Base-by-base conservation (phyloP, 2,329 filamentous ascomycete genomes). In the Aspergillus ibericus region DNA sequence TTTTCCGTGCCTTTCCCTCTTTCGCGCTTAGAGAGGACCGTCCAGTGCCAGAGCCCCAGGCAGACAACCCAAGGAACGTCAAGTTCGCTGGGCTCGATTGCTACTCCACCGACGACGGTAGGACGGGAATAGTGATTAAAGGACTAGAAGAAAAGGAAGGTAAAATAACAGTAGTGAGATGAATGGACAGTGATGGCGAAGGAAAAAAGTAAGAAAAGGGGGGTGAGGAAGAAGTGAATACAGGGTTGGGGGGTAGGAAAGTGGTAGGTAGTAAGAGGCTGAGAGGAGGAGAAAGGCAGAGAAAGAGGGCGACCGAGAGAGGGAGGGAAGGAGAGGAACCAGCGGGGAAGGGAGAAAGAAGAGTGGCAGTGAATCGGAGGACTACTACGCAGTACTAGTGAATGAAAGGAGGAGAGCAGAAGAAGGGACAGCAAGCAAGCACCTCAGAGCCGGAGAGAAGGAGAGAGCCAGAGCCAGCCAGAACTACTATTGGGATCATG, bases 211-310 rank as follows among this genome's bases (percentile, higher is more conserved):
- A 59, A 57, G 32, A 38, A 63, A 66, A 68, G 63, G 62, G 38
- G 66, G 64, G 67, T 68, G 63, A 64, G 65, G 63, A 62, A 56
- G 65, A 69, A 71, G 63, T 62, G 67, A 68, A 67, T 60, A 62
- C 50, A 60, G 51, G 46, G 58, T 42, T 59, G 54, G 56, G 55
- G 25, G 7, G 57, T 49, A 59, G 62, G 60, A 56, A 60, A 53
- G 55, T 59, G 54, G 60, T 53, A 50, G 32, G 57, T 50, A 58
- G 61, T 60, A 55, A 65, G 57, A 68, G 56, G 64, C 60, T 61
- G 63, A 66, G 61, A 58, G 60, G 60, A 59, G 44, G 53, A 54
- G 55, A 54, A 53, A 54, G 53, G 57, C 60, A 46, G 53, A 54
- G 54, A 54, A 52, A 56, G 20, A 47, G 40, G 51, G 60, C 58